phyloP scores from a whole-genome alignment of 1,284 basidiomycete species.

The Psilocybe mexicana region DNA sequence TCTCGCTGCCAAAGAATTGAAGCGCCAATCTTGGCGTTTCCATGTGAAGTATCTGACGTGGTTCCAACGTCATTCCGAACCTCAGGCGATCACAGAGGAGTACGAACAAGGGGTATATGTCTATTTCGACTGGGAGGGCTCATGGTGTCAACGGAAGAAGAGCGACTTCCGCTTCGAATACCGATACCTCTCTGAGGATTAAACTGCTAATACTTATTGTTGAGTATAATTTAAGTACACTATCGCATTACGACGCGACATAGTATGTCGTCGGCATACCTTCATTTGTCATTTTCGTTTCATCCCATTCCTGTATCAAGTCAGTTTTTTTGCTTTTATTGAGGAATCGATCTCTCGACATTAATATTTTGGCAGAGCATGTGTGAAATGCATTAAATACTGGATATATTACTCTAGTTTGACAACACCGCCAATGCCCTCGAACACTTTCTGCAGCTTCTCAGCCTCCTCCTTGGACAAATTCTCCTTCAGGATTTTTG shows the following conservation, averaged over 20 bases:
- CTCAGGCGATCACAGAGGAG: constrained; percentile 99
- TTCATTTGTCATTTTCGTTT: constrained; percentile 13
- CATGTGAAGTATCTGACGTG: constrained; percentile 99
- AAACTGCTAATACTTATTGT: constrained; percentile 24
- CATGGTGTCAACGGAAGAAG: constrained; percentile 98
- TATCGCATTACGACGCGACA: constrained; percentile 7
- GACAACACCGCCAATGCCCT: constrained; percentile 87
- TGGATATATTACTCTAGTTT: constrained; percentile 64
- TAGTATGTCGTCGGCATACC: constrained; percentile 9
- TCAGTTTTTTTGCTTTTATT: constrained; percentile 4
- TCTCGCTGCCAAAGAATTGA: constrained; percentile 95
- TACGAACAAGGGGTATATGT: constrained; percentile 99
- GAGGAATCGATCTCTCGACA: constrained; percentile 8
- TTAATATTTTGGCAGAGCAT: constrained; percentile 17
- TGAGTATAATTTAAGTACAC: constrained; percentile 8
- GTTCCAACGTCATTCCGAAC: constrained; percentile 99
- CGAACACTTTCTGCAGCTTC: constrained; percentile 91
- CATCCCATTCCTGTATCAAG: constrained; percentile 15
- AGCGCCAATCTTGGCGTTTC: constrained; percentile 98
- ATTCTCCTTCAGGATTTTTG: constrained; percentile 95
- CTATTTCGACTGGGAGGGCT: constrained; percentile 97
- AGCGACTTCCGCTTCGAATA: constrained; percentile 97
- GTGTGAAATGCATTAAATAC: constrained; percentile 22
- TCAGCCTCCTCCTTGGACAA: constrained; percentile 97
- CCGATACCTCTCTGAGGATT: constrained; percentile 89